Conservation (phyloP, 441 rosid genomes). For the Mallotus japonicus region DNA sequence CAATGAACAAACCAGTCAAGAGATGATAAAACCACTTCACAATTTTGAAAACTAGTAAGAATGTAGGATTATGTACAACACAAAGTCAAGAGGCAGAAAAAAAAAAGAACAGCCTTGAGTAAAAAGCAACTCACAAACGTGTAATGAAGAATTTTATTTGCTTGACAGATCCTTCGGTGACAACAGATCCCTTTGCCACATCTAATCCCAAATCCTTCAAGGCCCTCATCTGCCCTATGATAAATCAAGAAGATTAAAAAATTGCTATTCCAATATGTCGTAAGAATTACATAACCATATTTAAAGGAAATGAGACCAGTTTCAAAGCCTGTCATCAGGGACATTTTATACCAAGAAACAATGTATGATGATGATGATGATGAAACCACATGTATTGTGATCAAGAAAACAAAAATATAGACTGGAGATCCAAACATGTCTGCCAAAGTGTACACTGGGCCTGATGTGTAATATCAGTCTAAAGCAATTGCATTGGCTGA, state of each 20-base stretch:
- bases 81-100: background rate
- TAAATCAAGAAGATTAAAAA: conserved; percentile 16
- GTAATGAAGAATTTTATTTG: conserved; percentile 75
- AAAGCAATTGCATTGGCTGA: background rate
- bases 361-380: background rate
- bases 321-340: conserved; percentile 6
- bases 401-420: background rate
- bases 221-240: conserved; percentile 66
- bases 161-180: conserved; percentile 72
- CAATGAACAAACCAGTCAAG: background rate
- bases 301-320: background rate
- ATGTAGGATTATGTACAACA: background rate
- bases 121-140: conserved; percentile 50
- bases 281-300: background rate
- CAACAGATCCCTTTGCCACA: conserved; percentile 80
- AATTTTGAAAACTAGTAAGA: conserved; percentile 9
- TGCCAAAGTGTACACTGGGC: background rate
- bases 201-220: conserved; percentile 84
- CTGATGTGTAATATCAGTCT: background rate
- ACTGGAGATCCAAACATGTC: background rate
- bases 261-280: background rate
- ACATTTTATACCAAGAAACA: background rate
- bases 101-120: background rate
- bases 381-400: background rate
- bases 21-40: background rate